Conservation (phyloP, 2,329 filamentous ascomycete species). For the Penicillium sp. region DNA sequence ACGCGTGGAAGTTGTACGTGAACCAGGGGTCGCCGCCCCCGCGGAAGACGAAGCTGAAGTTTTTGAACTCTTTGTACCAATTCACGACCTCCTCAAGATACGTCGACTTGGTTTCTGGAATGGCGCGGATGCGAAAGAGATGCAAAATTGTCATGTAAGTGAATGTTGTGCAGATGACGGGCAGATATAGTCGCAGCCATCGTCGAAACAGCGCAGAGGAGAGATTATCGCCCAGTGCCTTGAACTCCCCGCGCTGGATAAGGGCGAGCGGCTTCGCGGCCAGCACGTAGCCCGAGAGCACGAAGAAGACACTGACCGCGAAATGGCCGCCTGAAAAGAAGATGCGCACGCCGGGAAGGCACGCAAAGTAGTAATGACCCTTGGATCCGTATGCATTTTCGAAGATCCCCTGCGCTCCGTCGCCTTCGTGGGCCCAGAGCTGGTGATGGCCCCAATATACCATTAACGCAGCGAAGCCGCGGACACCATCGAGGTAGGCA, state of each 20-base stretch:
- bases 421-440: slow-evolving; percentile 51
- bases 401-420: slow-evolving; percentile 45
- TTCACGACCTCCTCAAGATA: slow-evolving; percentile 57
- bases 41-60: slow-evolving; percentile 70
- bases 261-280: slow-evolving; percentile 51
- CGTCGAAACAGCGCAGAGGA: slow-evolving; percentile 56
- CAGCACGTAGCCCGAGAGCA: slow-evolving; percentile 59
- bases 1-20: slow-evolving; percentile 31
- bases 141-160: slow-evolving; percentile 60
- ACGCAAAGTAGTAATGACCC: slow-evolving; percentile 51
- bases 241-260: slow-evolving; percentile 39
- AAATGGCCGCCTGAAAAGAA: slow-evolving; percentile 66
- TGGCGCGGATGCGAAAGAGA: slow-evolving; percentile 54
- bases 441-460: slow-evolving; percentile 56
- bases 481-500: slow-evolving; percentile 6
- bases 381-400: slow-evolving; percentile 57
- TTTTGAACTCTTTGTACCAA: slow-evolving; percentile 64
- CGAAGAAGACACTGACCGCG: slow-evolving; percentile 59
- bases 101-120: slow-evolving; percentile 44
- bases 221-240: slow-evolving; percentile 47
- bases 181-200: slow-evolving; percentile 56
- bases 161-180: slow-evolving; percentile 61
- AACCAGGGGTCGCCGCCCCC: slow-evolving; percentile 62
- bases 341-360: slow-evolving; percentile 62
- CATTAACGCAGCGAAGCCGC: slow-evolving; percentile 4